A percentile compares a stretch with the other conserved stretches of the same genome.
These are phyloP conservation scores for Helicocarpus griseus DNA, from an alignment of 2,329 filamentous ascomycete species.

Conservation along the genomic window DNA sequence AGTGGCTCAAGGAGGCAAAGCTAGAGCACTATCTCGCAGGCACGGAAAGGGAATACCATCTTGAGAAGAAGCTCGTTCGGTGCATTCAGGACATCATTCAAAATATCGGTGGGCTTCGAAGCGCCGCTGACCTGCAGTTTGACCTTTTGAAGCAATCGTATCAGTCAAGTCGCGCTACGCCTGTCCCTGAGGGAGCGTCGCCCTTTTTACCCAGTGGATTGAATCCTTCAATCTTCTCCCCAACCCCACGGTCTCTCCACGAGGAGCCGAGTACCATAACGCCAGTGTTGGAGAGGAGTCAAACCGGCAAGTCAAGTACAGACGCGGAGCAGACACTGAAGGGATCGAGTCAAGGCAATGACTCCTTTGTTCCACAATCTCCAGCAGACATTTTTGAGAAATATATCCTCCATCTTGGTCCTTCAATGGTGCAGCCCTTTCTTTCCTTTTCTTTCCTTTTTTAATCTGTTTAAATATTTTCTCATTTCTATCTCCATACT, in stretches of 20 bases:
- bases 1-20: conserved; percentile 74
- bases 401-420: conserved; percentile 81
- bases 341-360: conserved; percentile 8
- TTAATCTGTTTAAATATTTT: neutral
- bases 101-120: conserved; percentile 80
- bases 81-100: conserved; percentile 79
- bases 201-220: neutral
- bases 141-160: conserved; percentile 60
- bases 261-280: neutral
- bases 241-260: neutral
- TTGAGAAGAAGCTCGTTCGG: conserved; percentile 71
- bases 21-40: conserved; percentile 80
- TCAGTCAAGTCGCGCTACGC: conserved; percentile 2
- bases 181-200: conserved; percentile 12
- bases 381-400: conserved; percentile 82
- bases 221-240: conserved; percentile 8
- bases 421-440: conserved; percentile 57
- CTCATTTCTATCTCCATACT: conserved; percentile 13
- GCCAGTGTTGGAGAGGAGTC: neutral
- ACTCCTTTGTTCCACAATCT: conserved; percentile 13
- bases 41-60: conserved; percentile 64
- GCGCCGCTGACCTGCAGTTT: conserved; percentile 84
- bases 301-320: neutral
- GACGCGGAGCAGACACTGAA: neutral
- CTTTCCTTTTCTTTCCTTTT: conserved; percentile 9